These are phyloP conservation scores for Aspergillus incahuasiensis DNA, from an alignment of 495 filamentous ascomycete species.

Conservation along the genomic window DNA sequence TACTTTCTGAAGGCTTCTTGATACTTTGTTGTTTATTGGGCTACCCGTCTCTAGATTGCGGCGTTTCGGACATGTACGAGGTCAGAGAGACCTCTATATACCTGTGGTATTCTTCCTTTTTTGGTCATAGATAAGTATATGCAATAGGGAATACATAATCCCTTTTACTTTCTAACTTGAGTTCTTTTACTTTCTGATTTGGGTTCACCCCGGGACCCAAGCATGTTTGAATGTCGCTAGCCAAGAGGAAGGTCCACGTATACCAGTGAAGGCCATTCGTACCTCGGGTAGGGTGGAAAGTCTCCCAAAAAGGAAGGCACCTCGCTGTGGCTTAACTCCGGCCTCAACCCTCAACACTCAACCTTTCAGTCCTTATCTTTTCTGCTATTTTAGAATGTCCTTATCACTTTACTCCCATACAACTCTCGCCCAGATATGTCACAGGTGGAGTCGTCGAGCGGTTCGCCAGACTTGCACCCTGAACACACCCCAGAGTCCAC, in stretches of 20 bases:
- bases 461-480: not conserved
- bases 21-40: not conserved
- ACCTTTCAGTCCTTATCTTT: not conserved
- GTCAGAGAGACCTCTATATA: not conserved
- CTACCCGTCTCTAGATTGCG: not conserved
- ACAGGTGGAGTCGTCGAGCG: not conserved
- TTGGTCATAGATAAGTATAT: conserved; percentile 13
- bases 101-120: conserved; percentile 1
- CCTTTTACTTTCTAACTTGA: not conserved
- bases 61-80: conserved; percentile 2
- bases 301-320: not conserved
- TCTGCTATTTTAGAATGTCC: not conserved
- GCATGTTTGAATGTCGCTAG: too few species aligned
- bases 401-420: not conserved
- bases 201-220: too few species aligned
- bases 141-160: conserved; percentile 6
- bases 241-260: too few species aligned
- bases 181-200: too few species aligned
- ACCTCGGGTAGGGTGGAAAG: too few species aligned
- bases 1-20: not conserved
- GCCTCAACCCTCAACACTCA: not conserved
- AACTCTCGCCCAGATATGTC: not conserved
- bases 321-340: not conserved
- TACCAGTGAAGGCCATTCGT: too few species aligned
- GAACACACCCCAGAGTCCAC: not conserved